Base-by-base conservation (phyloP, 78 protist genomes). In the Speleostelium caveatum region DNA sequence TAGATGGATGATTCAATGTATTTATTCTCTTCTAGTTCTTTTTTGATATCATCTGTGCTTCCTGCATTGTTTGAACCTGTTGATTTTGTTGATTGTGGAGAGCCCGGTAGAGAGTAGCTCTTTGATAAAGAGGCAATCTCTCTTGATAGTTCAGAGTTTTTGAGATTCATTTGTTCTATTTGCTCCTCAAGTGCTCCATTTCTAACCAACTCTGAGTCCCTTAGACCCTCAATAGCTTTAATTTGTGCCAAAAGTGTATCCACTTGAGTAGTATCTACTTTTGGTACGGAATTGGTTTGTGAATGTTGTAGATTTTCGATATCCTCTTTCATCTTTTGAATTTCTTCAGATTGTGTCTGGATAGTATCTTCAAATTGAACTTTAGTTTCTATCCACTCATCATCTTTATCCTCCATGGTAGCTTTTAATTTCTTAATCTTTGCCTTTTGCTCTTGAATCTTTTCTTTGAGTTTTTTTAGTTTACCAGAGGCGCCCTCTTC, bases 1-100 rank as follows among this genome's bases (percentile, higher is more conserved):
- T 83, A 83, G 36, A 83, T 63, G 56, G 78, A 71, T 0, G 7
- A 2, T 58, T 83, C 91, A 32, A 83, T 83, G 51, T 56, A 59
- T n/a, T 83, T 67, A 12, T 65, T 61, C 14, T 83, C 80, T 26
- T 83, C 91, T 72, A 83, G 38, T 59, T 83, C 91, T 21, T 65
- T 69, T 56, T 55, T 67, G 12, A 45, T 7, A 0, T 83, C 79
- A 5, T 68, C 77, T 1, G n/a, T 7, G 19, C 16, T 67, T 33
- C n/a, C 33, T 26, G 38, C 38, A 32, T 51, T 53, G 4, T 6
- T 12, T 5, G 16, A 16, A 16, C 32, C 16, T n/a, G 63, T 4
- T 16, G 63, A 58, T 17, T n/a, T 14, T 6, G 79, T 28, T 35
- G 22, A 4, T 24, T 38, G 58, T 45, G 75, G 75, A 1, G 65